Percentiles rank a stretch among this genome's conserved stretches.
Conservation (phyloP, 139 green algal species). For the Picochlorum sp. region DNA sequence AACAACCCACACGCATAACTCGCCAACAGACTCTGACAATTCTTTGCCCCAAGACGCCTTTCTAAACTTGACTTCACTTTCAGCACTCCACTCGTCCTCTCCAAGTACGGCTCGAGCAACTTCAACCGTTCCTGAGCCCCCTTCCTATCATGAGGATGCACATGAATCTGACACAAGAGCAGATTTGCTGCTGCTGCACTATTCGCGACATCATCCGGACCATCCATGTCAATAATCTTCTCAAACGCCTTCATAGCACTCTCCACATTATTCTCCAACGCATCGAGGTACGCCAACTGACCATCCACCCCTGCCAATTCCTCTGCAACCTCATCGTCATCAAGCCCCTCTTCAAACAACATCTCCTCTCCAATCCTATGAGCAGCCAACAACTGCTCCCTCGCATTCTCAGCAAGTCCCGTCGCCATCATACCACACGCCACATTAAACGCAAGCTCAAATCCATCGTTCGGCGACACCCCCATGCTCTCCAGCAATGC, state of each 20-base stretch:
- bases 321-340: slow-evolving; percentile 71
- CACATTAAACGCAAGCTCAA: slow-evolving; percentile 79
- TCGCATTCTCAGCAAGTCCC: slow-evolving; percentile 44
- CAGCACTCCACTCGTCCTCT: slow-evolving; percentile 26
- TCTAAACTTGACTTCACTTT: slow-evolving; percentile 38
- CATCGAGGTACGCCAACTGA: slow-evolving; percentile 69
- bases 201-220: slow-evolving; percentile 38
- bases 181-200: slow-evolving; percentile 54
- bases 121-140: slow-evolving; percentile 47
- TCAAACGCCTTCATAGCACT: slow-evolving; percentile 10
- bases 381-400: slow-evolving; percentile 66
- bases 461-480: slow-evolving; percentile 44
- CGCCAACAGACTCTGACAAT: slow-evolving; percentile 58
- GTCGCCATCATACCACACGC: slow-evolving; percentile 56
- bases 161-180: slow-evolving; percentile 13
- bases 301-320: slow-evolving; percentile 73
- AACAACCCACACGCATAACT: slow-evolving; percentile 64
- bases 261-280: not conserved
- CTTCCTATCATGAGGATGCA: slow-evolving; percentile 21
- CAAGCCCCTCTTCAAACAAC: slow-evolving; percentile 77
- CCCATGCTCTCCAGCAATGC: slow-evolving; percentile 63
- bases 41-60: slow-evolving; percentile 45
- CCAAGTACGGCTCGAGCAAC: slow-evolving; percentile 56
- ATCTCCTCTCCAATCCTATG: slow-evolving; percentile 68
- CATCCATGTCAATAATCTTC: slow-evolving; percentile 16